phyloP scores from a whole-genome alignment of 441 rosid genomes.

The Corymbia calophylla region DNA sequence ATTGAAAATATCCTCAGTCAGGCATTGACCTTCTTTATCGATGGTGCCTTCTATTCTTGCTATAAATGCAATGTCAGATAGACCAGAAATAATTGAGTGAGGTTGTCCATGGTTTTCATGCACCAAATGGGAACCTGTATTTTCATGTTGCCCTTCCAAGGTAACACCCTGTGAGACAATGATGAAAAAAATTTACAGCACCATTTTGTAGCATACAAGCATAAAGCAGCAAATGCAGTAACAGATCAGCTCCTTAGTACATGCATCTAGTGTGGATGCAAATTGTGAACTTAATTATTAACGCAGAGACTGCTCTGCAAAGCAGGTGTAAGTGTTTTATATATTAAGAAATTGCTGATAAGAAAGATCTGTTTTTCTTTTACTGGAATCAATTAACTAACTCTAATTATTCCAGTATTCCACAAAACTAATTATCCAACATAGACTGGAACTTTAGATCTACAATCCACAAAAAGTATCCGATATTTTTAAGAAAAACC shows the following conservation, averaged over 20 bases:
- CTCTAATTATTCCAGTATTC: neutral
- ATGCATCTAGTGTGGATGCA: neutral
- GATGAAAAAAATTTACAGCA: neutral
- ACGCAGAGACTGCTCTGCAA: neutral
- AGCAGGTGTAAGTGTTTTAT: neutral
- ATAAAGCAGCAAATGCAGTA: neutral
- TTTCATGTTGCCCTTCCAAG: constrained; percentile 14
- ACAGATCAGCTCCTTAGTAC: neutral
- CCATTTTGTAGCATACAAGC: neutral
- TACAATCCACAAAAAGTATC: neutral
- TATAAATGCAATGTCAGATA: constrained; percentile 17
- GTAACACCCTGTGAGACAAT: constrained; percentile 29
- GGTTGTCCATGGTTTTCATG: constrained; percentile 10
- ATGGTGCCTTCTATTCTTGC: constrained; percentile 11
- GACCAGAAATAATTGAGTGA: constrained; percentile 16
- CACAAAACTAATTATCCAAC: neutral
- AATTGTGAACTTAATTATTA: neutral
- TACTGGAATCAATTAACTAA: neutral
- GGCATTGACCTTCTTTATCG: constrained; percentile 15
- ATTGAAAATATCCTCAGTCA: constrained; percentile 14
- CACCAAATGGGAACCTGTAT: constrained; percentile 7
- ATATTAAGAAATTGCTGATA: neutral
- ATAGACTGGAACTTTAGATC: neutral
- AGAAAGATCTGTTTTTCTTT: neutral
- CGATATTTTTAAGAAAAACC: neutral